Conservation (phyloP, 345 rosid genomes). For the Sonneratia alba region DNA sequence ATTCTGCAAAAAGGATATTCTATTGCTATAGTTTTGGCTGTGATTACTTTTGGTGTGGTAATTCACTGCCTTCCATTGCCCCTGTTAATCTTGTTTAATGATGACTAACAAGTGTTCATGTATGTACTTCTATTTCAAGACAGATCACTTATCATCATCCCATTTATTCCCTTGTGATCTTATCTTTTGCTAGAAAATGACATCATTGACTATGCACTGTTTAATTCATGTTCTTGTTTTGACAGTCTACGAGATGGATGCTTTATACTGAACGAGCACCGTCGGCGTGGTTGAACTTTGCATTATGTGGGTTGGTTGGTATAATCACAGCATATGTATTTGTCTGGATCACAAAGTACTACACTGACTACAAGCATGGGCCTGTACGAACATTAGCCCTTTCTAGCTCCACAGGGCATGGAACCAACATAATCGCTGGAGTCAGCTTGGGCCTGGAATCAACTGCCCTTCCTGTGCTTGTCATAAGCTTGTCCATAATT, state of each 20-base stretch:
- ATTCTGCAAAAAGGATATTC: conserved; percentile 98
- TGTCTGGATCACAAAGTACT: conserved; percentile 92
- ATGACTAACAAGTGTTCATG: neutral
- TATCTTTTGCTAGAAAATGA: conserved; percentile 4
- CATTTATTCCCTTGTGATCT: neutral
- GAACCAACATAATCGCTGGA: conserved; percentile 97
- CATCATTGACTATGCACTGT: neutral
- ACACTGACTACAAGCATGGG: conserved; percentile 96
- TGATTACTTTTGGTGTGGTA: conserved; percentile 82
- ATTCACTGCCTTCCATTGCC: conserved; percentile 19
- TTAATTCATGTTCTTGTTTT: conserved; percentile 1
- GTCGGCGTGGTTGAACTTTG: conserved; percentile 92
- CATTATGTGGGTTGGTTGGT: conserved; percentile 92
- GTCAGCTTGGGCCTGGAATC: conserved; percentile 98
- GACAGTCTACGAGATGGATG: conserved; percentile 95
- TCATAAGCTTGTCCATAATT: conserved; percentile 69
- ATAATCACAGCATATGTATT: conserved; percentile 86
- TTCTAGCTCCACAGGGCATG: conserved; percentile 96
- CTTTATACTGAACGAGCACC: conserved; percentile 97
- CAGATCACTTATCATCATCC: conserved; percentile 2
- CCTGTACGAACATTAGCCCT: conserved; percentile 93
- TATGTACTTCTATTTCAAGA: neutral
- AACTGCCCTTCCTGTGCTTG: conserved; percentile 94
- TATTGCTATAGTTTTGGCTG: conserved; percentile 73
- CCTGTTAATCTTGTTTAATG: neutral